Evolutionary conservation across 352 stramenopile genomes (phyloP).

Genomic region (Lagenidium sp.): DNA sequence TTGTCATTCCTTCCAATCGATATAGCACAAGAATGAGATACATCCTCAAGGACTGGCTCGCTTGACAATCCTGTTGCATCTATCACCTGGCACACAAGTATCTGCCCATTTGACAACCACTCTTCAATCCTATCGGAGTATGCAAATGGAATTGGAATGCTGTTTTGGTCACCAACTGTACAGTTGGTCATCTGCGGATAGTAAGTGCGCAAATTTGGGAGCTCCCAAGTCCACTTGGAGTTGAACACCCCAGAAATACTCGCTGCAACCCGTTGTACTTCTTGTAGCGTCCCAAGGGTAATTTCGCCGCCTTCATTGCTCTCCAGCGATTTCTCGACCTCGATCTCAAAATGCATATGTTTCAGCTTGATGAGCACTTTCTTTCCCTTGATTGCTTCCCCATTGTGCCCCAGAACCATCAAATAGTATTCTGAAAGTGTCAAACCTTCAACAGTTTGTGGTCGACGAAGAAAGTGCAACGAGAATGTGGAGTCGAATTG

Average conservation of each 20-base stretch:
- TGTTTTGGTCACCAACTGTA: constrained; percentile 15
- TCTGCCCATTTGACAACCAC: constrained; percentile 17
- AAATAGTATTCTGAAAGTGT: constrained; percentile 13
- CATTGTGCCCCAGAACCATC: constrained; percentile 37
- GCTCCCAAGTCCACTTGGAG: constrained; percentile 27
- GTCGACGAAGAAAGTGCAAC: constrained; percentile 23
- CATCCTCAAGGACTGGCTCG: constrained; percentile 17
- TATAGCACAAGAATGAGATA: constrained; percentile 5
- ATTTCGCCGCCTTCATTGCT: constrained; percentile 25
- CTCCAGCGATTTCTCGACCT: constrained; percentile 15
- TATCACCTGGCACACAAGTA: constrained; percentile 24
- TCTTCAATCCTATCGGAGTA: constrained; percentile 15
- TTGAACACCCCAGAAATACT: constrained; percentile 2
- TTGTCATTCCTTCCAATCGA: constrained; percentile 12
- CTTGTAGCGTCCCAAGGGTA: constrained; percentile 21
- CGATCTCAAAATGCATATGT: constrained; percentile 15
- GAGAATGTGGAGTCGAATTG: constrained; percentile 22
- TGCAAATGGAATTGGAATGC: constrained; percentile 22
- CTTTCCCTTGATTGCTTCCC: constrained; percentile 24
- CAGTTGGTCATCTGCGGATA: constrained; percentile 20
- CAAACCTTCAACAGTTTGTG: background rate
- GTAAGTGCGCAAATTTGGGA: constrained; percentile 23
- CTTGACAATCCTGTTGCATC: background rate
- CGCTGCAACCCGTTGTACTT: constrained; percentile 11
- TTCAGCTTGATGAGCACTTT: constrained; percentile 13